Base-by-base conservation (phyloP, 1,284 basidiomycete genomes). In the Exobasidium cylindrosporum region DNA sequence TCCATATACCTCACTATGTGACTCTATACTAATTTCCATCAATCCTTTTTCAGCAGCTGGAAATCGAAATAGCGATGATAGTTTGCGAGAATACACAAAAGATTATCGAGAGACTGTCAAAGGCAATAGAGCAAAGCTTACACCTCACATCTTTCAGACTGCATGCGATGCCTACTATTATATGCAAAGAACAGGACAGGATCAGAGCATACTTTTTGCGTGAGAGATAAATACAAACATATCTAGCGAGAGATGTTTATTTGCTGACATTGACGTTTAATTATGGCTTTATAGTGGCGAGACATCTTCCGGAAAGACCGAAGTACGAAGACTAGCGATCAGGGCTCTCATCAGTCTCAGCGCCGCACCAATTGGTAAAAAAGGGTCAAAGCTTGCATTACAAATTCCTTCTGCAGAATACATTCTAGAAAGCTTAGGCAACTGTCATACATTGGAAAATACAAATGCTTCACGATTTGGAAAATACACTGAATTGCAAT, bases 161-260 rank as follows among this genome's bases (percentile, higher is more conserved):
- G 90, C 91, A 5, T 89, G 92, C 77, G 89, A 90, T 82, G 89
- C 91, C 11, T 97, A 96, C 83, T 97, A 93, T 81, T 92, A 97
- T 82, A 97, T 97, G 92, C 85, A 87, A 56, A 84, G 95, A 69
- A 97, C 94, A 0, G 86, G 87, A 0, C 91, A 96, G 83, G 95
- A 98, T 81, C 93, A 97, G 82, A 87, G 88, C 63, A 85, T 98
- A 31, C 63, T 78, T 54, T 70, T 78, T 58, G 62, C 66, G 68
- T 72, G 47, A 70, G 70, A n/a, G n/a, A n/a, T n/a, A n/a, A n/a
- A n/a, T n/a, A n/a, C n/a, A n/a, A n/a, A n/a, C n/a, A n/a, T n/a
- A n/a, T n/a, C n/a, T n/a, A n/a, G n/a, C n/a, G n/a, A n/a, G n/a
- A n/a, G n/a, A n/a, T n/a, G n/a, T n/a, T n/a, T n/a, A n/a, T n/a